Conservation (phyloP, 1,139 yeast species). For the Yamadazyma atlantica region DNA sequence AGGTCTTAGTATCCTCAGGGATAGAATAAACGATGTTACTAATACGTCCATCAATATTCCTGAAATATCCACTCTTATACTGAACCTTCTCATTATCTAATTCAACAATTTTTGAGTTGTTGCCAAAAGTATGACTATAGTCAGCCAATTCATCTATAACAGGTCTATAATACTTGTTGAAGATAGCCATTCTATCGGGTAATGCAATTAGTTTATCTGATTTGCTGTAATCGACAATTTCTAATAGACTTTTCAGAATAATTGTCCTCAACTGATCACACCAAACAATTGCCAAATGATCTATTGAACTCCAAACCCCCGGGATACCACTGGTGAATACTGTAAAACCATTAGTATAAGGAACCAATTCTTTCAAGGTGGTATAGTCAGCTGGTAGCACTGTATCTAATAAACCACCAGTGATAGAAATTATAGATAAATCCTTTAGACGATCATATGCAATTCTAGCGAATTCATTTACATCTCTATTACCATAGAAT, state of each 20-base stretch:
- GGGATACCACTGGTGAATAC: constrained; percentile 87
- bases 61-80: not conserved
- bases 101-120: not conserved
- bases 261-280: constrained; percentile 80
- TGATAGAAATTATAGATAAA: constrained; percentile 67
- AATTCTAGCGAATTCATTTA: constrained; percentile 20
- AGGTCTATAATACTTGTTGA: constrained; percentile 30
- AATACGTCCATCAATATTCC: not conserved
- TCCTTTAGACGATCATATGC: constrained; percentile 45
- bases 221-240: constrained; percentile 49
- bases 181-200: constrained; percentile 54
- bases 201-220: constrained; percentile 51
- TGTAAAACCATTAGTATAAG: constrained; percentile 75
- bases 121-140: not conserved
- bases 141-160: constrained; percentile 20
- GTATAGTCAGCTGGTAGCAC: constrained; percentile 95
- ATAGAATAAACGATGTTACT: not conserved
- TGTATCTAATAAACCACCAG: constrained; percentile 86
- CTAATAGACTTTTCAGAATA: constrained; percentile 59
- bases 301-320: constrained; percentile 90
- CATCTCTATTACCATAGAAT: constrained; percentile 10
- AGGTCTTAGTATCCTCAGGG: not conserved
- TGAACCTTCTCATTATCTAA: not conserved
- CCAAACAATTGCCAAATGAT: constrained; percentile 97
- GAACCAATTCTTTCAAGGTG: constrained; percentile 68